Base-by-base conservation (phyloP, 176 grass and related monocot species). In the Pontederia paniculata region DNA sequence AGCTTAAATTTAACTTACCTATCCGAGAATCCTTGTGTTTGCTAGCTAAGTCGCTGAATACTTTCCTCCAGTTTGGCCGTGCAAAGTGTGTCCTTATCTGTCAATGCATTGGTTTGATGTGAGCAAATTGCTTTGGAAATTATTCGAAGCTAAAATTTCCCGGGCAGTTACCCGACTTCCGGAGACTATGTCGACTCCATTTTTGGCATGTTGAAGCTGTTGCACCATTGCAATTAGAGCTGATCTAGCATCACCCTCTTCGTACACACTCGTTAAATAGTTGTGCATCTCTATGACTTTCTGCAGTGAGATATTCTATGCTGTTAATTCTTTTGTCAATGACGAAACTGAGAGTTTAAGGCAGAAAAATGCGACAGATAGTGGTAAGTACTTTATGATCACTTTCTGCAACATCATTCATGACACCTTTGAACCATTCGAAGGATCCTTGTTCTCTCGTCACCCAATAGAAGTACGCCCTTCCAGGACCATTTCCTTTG, bases 371-470 rank as follows among this genome's bases (percentile, higher is more conserved):
- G 18, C 58, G 65, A 58, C 53, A 41, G 17, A 48, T 9, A 12
- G 45, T 19, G 43, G 57, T 43, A 62, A 61, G 55, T 99, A 99
- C 94, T 31, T 72, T 78, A 46, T 80, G 78, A 56, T 99, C 94
- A 25, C 81, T 99, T 64, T 88, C 94, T 21, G 94, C 87, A 52
- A 99, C 87, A 57, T 99, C 94, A 57, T 99, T 93, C 94, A 99
- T 93, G 75, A 99, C 94, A 70, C 94, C 75, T 85, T 99, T 99
- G 72, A 99, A 99, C 94, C 94, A 99, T 58, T 99, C 94, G 16
- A 99, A 99, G 10, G 94, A 99, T 46, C 94, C 94, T 78, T 99
- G 94, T 67, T 99, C 94, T 78, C 94, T 99, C 52, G 94, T 99
- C 17, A 99, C 94, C 87, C 94, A 99, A 71, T 99, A 99, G 71